These are phyloP conservation scores for Crithidia expoeki DNA, from an alignment of 208 protist species.

Conservation along the genomic window DNA sequence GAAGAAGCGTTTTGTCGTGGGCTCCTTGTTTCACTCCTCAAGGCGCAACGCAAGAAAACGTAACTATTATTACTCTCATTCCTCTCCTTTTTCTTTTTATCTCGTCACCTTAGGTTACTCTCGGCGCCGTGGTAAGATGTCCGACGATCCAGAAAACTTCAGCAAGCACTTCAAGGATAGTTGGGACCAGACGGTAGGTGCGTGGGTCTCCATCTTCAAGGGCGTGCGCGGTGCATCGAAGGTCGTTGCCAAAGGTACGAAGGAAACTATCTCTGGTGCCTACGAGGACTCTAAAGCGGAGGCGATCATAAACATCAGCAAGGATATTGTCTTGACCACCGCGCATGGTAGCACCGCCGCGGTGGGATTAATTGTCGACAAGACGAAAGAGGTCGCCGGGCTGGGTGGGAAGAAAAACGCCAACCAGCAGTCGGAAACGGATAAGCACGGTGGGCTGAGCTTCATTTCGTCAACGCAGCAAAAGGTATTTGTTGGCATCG, in stretches of 20 bases:
- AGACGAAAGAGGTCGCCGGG: conserved; percentile 17
- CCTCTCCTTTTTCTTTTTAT: neutral
- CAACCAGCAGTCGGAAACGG: neutral
- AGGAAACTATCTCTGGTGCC: conserved; percentile 23
- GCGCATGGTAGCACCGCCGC: conserved; percentile 16
- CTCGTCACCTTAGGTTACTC: neutral
- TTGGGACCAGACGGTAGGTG: conserved; percentile 30
- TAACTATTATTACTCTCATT: neutral
- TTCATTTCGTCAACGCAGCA: conserved; percentile 17
- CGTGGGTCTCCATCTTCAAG: conserved; percentile 29
- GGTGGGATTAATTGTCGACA: conserved; percentile 18
- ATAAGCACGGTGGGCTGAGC: neutral
- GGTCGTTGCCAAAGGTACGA: conserved; percentile 13
- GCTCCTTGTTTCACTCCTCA: no score
- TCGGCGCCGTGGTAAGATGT: no score
- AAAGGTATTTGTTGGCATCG: conserved; percentile 25
- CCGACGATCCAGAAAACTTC: conserved; percentile 18
- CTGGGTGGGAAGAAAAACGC: neutral
- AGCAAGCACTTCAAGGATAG: conserved; percentile 25
- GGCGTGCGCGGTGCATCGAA: conserved; percentile 15
- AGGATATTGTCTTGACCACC: conserved; percentile 21
- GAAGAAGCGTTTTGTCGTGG: no score
- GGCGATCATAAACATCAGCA: conserved; percentile 26
- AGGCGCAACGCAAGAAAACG: no score
- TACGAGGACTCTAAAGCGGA: conserved; percentile 24